Percentiles rank a stretch among this genome's conserved stretches.
Conservation (phyloP, 1,284 basidiomycete genomes). For the Ceratobasidium sp. region DNA sequence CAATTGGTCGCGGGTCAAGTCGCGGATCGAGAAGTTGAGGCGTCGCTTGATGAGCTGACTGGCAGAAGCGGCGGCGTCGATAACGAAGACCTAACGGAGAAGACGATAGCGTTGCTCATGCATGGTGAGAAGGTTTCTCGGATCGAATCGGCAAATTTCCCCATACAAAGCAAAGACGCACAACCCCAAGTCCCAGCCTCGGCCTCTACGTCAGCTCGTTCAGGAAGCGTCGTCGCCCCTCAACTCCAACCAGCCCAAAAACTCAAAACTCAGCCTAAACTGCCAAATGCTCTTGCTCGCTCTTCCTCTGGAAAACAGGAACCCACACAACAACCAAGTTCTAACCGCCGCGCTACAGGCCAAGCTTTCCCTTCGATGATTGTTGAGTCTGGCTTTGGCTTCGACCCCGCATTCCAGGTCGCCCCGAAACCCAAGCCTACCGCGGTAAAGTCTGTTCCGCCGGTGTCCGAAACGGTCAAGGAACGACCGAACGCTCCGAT, state of each 20-base stretch:
- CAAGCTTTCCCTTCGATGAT: constrained; percentile 49
- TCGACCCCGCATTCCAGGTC: constrained; percentile 42
- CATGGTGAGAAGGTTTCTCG: constrained; percentile 5
- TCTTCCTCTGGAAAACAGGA: constrained; percentile 54
- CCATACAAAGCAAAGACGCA: constrained; percentile 45
- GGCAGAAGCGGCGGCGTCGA: not conserved
- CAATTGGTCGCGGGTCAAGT: constrained; percentile 67
- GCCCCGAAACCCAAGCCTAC: constrained; percentile 36
- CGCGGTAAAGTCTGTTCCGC: constrained; percentile 34
- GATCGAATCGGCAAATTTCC: constrained; percentile 46
- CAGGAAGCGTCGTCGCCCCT: constrained; percentile 47
- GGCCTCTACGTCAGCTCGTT: constrained; percentile 48
- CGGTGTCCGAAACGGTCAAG: constrained; percentile 48
- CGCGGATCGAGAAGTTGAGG: constrained; percentile 59
- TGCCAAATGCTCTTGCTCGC: constrained; percentile 43
- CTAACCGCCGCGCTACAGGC: constrained; percentile 4
- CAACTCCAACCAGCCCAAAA: constrained; percentile 42
- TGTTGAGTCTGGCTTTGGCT: constrained; percentile 49
- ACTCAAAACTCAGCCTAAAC: not conserved
- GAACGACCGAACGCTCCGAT: constrained; percentile 54
- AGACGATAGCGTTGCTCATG: constrained; percentile 49
- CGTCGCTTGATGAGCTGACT: constrained; percentile 65
- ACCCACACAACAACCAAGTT: constrained; percentile 43
- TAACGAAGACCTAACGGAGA: constrained; percentile 23
- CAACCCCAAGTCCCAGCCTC: constrained; percentile 45